phyloP scores from a whole-genome alignment of 2,329 filamentous ascomycete genomes.

The Penicillium brasilianum region DNA sequence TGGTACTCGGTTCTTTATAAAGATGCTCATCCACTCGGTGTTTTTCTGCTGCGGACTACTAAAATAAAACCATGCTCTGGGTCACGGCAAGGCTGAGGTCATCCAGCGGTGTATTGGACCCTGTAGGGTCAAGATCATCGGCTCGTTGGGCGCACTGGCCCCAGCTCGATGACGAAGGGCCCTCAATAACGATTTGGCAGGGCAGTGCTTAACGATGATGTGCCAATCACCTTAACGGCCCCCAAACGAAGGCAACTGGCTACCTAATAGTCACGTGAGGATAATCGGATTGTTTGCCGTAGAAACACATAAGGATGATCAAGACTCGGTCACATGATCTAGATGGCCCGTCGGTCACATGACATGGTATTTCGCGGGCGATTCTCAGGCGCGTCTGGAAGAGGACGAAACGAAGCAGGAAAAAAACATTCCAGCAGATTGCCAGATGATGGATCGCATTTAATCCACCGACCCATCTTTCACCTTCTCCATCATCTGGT shows the following conservation, averaged over 20 bases:
- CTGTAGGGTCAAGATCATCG: neutral
- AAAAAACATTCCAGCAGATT: conserved; percentile 4
- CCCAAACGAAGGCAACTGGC: neutral
- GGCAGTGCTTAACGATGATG: neutral
- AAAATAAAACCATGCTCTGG: neutral
- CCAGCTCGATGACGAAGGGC: neutral
- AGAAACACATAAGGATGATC: too few relatives aligned
- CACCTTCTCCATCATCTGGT: neutral
- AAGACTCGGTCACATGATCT: neutral
- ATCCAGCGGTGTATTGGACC: neutral
- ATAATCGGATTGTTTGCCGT: too few relatives aligned
- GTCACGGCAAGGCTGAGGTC: conserved; percentile 2
- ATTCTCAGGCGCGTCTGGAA: conserved; percentile 16
- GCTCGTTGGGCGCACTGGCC: neutral
- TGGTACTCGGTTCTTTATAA: neutral
- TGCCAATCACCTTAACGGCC: neutral
- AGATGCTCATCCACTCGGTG: too few relatives aligned
- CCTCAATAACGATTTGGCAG: neutral
- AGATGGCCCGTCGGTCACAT: neutral
- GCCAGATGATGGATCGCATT: conserved; percentile 10
- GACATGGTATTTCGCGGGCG: conserved; percentile 2
- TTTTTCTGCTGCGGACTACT: neutral
- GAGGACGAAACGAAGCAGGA: conserved; percentile 4
- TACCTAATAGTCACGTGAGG: neutral
- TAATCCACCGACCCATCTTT: conserved; percentile 5